Conservation (phyloP, 805 yeast species). For the Lipomyces spencermartinsiae region DNA sequence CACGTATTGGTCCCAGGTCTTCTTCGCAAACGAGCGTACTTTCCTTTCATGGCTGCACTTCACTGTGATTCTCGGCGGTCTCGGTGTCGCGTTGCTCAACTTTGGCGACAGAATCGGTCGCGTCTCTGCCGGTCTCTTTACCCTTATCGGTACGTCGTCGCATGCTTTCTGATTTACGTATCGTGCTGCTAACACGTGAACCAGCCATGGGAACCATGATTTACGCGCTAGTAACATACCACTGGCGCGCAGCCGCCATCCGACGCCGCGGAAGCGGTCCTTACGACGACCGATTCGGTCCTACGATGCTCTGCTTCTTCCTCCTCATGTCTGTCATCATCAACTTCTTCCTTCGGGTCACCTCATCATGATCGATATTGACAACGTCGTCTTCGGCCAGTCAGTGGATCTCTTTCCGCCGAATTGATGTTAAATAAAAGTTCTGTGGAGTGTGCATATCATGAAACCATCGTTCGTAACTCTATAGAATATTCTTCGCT, state of each 20-base stretch:
- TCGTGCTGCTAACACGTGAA: background rate
- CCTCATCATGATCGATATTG: constrained; percentile 11
- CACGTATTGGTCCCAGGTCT: constrained; percentile 56
- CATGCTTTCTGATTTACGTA: background rate
- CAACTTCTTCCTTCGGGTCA: constrained; percentile 83
- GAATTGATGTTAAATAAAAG: no score
- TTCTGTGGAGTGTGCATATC: background rate
- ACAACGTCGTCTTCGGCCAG: background rate
- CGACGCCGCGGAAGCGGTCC: constrained; percentile 98
- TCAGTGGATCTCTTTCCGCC: background rate
- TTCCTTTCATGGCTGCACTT: constrained; percentile 97
- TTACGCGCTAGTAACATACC: constrained; percentile 93
- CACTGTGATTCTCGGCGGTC: constrained; percentile 96
- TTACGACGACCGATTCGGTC: constrained; percentile 98
- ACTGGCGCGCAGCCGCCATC: constrained; percentile 99
- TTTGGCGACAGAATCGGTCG: constrained; percentile 95
- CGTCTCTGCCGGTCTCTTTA: constrained; percentile 90
- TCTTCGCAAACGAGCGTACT: constrained; percentile 98
- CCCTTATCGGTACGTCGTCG: constrained; percentile 59
- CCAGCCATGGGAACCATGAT: constrained; percentile 95
- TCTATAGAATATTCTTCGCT: background rate
- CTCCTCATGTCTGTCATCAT: constrained; percentile 90
- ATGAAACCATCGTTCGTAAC: no score
- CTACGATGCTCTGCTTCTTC: constrained; percentile 95
- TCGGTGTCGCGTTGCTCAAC: constrained; percentile 93